Evolutionary conservation across 805 yeast species (phyloP), one percentile per base, ranked within the genome.

Genomic region (Spencermartinsiella europaea): DNA sequence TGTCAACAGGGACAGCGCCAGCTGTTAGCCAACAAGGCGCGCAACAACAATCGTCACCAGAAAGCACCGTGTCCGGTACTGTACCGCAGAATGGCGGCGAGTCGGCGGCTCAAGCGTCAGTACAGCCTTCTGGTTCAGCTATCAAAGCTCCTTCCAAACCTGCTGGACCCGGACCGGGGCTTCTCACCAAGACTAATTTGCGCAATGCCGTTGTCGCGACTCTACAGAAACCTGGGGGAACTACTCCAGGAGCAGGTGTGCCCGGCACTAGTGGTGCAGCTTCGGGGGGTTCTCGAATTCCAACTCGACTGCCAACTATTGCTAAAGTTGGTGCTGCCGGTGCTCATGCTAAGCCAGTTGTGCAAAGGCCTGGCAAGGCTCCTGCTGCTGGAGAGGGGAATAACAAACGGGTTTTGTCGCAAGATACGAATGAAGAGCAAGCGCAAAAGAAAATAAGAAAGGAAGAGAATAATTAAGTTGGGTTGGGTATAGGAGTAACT

Each of bases 1-100:
- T 14, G 31, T 25, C 42, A n/a, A n/a, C 42, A 22, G 42, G n/a
- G 5, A 31, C 28, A 21, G 22, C 19, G 27, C 33, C 17, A 40
- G 43, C 17, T 22, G 25, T n/a, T n/a, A n/a, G n/a, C n/a, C 31
- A 41, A 19, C 38, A 14, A 14, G 14, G 15, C 4, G 14, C 33
- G 21, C 44, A 31, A 14, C 27, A 19, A 25, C 38, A 25, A 12
- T 31, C 44, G 20, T 8, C 15, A 15, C 20, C 15, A 7, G 7
- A 8, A 34, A 5, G 15, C n/a, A 16, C 7, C 16, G 10, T 22
- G 28, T 10, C 42, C 37, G 20, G 8, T 34, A 7, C 37, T 7
- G 15, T 17, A 8, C 7, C 7, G 16, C 7, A 8, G 37, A 5
- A 8, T 7, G 37, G 20, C 20, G 7, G 7, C 15, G 20, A 8